Evolutionary conservation across 1,139 yeast species (phyloP).

Genomic region (Geotrichum histeridarum): DNA sequence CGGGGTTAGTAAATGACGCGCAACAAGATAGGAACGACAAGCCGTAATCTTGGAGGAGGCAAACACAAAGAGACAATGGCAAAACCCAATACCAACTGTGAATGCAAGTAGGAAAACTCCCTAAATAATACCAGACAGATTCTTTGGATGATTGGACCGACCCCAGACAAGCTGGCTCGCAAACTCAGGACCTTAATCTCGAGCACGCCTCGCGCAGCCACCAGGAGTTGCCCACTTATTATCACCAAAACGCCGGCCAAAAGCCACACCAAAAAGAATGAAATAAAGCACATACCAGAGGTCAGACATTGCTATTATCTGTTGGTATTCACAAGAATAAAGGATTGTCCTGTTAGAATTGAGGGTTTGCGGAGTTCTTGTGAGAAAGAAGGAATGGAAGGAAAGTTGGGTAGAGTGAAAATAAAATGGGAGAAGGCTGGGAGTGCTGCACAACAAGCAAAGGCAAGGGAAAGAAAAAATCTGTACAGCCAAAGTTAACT

Average conservation of each 20-base stretch:
- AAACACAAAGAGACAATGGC: neutral
- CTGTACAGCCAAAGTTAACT: too few relatives aligned
- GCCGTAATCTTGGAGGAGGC: neutral
- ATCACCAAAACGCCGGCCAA: neutral
- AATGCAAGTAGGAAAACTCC: neutral
- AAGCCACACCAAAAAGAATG: neutral
- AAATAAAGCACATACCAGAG: slow-evolving; percentile 19
- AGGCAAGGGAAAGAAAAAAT: too few relatives aligned
- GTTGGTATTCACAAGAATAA: neutral
- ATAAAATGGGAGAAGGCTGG: neutral
- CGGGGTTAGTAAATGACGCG: too few relatives aligned
- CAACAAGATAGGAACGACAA: neutral
- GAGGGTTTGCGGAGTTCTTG: too few relatives aligned
- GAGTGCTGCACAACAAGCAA: too few relatives aligned
- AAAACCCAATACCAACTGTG: neutral
- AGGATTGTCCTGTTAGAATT: too few relatives aligned
- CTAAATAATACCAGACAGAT: too few relatives aligned
- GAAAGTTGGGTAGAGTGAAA: neutral
- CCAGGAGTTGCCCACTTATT: neutral
- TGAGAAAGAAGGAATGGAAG: neutral
- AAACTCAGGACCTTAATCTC: too few relatives aligned
- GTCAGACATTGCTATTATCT: slow-evolving; percentile 17
- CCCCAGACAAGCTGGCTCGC: too few relatives aligned
- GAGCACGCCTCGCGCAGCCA: neutral
- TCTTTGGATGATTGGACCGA: too few relatives aligned